phyloP scores from a whole-genome alignment of 371 early-diverging fungal genomes.

The Mortierella polycephala region DNA sequence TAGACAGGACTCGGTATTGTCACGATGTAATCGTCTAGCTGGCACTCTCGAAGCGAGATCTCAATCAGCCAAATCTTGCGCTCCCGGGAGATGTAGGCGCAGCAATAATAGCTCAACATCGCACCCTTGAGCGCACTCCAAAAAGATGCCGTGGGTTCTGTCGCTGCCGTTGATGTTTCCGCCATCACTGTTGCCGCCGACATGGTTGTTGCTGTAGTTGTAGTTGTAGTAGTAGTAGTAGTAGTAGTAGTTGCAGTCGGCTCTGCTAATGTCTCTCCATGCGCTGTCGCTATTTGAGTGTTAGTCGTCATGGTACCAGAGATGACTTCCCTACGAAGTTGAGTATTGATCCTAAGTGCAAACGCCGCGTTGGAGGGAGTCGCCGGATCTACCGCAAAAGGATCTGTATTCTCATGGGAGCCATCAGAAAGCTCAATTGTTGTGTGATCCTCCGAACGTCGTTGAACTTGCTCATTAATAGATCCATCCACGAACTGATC shows the following conservation, averaged over 20 bases:
- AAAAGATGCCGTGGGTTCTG: neutral
- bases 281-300: neutral
- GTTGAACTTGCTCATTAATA: too few species aligned
- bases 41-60: constrained; percentile 39
- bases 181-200: neutral
- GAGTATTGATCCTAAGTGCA: neutral
- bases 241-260: neutral
- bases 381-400: neutral
- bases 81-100: constrained; percentile 7
- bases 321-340: neutral
- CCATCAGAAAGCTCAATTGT: too few species aligned
- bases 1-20: constrained; percentile 45
- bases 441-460: too few species aligned
- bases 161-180: neutral
- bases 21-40: constrained; percentile 41
- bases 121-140: neutral
- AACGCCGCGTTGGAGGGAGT: neutral
- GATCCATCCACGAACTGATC: too few species aligned
- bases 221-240: neutral
- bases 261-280: neutral
- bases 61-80: constrained; percentile 42
- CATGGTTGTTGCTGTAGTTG: neutral
- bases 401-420: neutral
- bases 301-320: neutral
- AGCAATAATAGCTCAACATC: constrained; percentile 1